Conservation (phyloP, 768 basidiomycete species). For the Lentinula boryana region DNA sequence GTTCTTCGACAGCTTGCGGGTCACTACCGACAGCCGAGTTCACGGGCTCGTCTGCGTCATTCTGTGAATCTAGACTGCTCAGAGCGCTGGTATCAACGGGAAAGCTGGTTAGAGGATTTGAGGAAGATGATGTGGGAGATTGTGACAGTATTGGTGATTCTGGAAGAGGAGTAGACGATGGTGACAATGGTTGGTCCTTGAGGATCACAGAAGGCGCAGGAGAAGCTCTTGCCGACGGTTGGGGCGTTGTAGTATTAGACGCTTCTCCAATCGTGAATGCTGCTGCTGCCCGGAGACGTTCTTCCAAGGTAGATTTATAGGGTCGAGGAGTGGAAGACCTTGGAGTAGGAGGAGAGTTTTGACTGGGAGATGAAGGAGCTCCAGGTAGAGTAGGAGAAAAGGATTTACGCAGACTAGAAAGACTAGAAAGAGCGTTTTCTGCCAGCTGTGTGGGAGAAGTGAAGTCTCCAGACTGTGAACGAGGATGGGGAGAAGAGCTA, state of each 20-base stretch:
- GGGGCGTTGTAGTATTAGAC: conserved; percentile 36
- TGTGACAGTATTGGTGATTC: not conserved
- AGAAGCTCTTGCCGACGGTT: conserved; percentile 33
- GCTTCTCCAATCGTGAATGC: conserved; percentile 54
- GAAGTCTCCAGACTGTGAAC: conserved; percentile 29
- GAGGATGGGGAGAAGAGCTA: conserved; percentile 12
- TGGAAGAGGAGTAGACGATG: not conserved
- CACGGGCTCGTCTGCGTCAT: not conserved
- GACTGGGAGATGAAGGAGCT: conserved; percentile 21
- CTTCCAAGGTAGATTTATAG: conserved; percentile 64
- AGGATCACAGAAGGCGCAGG: conserved; percentile 24
- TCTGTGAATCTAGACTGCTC: no score
- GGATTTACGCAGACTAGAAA: conserved; percentile 59
- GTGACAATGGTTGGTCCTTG: conserved; percentile 30
- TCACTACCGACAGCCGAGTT: not conserved
- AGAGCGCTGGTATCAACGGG: not conserved
- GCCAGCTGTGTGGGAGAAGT: conserved; percentile 50
- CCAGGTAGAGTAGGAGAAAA: conserved; percentile 47
- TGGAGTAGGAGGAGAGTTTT: conserved; percentile 3
- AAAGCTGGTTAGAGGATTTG: not conserved
- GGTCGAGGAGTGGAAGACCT: conserved; percentile 14
- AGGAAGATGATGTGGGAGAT: not conserved
- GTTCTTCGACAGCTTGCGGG: not conserved
- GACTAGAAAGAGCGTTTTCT: conserved; percentile 50
- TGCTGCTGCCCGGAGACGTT: conserved; percentile 58